A percentile compares a stretch with the other conserved stretches of the same genome.
Conservation (phyloP, 768 basidiomycete species). For the Mycena galericulata region DNA sequence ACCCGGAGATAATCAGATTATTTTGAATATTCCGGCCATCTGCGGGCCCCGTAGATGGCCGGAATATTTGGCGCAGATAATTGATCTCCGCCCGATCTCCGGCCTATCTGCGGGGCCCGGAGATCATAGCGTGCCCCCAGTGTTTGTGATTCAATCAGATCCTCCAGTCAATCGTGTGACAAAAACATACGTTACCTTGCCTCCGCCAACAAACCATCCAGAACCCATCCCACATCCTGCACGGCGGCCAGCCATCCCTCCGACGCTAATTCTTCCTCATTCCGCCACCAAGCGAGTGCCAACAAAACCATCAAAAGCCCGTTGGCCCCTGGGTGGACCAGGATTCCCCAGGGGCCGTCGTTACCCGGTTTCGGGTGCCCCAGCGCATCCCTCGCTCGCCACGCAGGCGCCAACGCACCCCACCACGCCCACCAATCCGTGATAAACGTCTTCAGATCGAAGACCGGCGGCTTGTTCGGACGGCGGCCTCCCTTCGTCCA, state of each 20-base stretch:
- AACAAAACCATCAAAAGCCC: neutral
- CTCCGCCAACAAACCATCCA: neutral
- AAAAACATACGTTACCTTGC: neutral
- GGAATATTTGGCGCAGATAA: too few species aligned
- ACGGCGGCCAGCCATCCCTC: neutral
- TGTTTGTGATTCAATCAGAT: too few species aligned
- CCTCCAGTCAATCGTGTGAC: neutral
- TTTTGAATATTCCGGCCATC: too few species aligned
- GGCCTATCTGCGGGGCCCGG: too few species aligned
- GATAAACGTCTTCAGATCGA: neutral
- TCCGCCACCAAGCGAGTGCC: neutral
- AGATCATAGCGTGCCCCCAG: too few species aligned
- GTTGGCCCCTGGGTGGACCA: too few species aligned
- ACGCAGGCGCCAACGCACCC: neutral
- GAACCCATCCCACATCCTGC: slow-evolving; percentile 1
- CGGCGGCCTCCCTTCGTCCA: neutral
- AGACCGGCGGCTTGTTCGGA: neutral
- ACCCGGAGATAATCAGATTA: too few species aligned
- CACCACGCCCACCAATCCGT: too few species aligned
- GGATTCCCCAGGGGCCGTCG: too few species aligned
- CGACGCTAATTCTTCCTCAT: neutral
- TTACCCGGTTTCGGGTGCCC: neutral
- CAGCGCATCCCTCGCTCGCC: neutral
- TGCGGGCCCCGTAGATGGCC: too few species aligned
- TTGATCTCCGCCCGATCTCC: too few species aligned